Percentiles rank a stretch among this genome's conserved stretches.
Evolutionary conservation across 495 filamentous ascomycete species (phyloP).

Genomic region (Oleoguttula mirabilis): DNA sequence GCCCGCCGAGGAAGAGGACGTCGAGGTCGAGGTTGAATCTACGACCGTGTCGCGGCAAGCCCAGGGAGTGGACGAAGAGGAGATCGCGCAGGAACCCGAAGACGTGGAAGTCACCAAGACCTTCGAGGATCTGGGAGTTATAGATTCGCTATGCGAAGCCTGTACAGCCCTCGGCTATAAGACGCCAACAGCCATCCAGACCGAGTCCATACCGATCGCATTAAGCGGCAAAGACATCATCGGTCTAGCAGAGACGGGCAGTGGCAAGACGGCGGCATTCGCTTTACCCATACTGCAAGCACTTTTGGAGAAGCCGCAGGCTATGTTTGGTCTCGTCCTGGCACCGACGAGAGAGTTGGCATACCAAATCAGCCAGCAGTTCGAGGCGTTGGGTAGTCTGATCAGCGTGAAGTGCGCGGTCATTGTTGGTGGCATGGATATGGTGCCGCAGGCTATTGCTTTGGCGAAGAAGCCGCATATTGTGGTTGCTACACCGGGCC

Average conservation of each 20-base stretch:
- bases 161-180: slow-evolving; percentile 73
- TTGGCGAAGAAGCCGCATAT: slow-evolving; percentile 88
- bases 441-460: slow-evolving; percentile 78
- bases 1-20: slow-evolving; percentile 1
- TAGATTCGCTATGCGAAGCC: slow-evolving; percentile 76
- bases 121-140: slow-evolving; percentile 80
- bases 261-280: slow-evolving; percentile 89
- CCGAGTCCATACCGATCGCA: slow-evolving; percentile 51
- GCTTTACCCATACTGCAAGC: slow-evolving; percentile 76
- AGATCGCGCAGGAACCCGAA: slow-evolving; percentile 75
- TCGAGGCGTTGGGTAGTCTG: slow-evolving; percentile 70
- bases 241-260: slow-evolving; percentile 86
- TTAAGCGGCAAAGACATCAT: slow-evolving; percentile 77
- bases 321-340: slow-evolving; percentile 67
- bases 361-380: slow-evolving; percentile 72
- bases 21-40: neutral
- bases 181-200: slow-evolving; percentile 43
- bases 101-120: slow-evolving; percentile 70
- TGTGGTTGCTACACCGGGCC: slow-evolving; percentile 77
- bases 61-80: slow-evolving; percentile 8
- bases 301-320: slow-evolving; percentile 58
- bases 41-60: neutral
- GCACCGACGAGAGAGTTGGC: slow-evolving; percentile 90
- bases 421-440: slow-evolving; percentile 88
- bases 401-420: slow-evolving; percentile 70